These are phyloP conservation scores for Balakata baccata DNA, from an alignment of 345 rosid species.

Conservation along the genomic window DNA sequence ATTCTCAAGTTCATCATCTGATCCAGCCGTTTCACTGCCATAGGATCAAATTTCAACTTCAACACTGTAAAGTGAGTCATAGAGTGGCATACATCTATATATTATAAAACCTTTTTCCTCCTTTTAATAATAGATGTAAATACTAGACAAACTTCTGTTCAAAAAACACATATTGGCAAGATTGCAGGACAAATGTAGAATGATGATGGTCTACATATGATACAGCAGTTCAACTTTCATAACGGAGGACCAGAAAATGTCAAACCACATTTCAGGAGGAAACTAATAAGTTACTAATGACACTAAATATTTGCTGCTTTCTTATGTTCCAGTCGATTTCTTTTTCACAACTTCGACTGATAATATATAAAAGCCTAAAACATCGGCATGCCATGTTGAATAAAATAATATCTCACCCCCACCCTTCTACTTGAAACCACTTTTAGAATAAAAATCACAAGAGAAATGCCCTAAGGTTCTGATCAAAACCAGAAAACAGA, in stretches of 20 bases:
- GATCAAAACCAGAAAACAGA: background rate
- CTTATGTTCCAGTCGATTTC: background rate
- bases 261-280: background rate
- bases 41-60: constrained; percentile 16
- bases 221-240: background rate
- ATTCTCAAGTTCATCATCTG: constrained; percentile 55
- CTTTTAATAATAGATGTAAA: no score
- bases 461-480: background rate
- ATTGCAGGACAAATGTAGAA: background rate
- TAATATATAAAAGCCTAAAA: background rate
- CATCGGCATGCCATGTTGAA: background rate
- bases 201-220: background rate
- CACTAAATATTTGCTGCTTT: background rate
- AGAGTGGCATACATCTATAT: background rate
- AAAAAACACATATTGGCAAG: background rate
- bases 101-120: no score
- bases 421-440: background rate
- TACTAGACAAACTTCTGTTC: background rate
- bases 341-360: background rate
- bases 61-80: background rate
- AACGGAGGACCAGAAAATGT: background rate
- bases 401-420: background rate
- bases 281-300: background rate
- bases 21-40: constrained; percentile 58
- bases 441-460: background rate